Conservation (phyloP, 1,284 basidiomycete species). For the Pseudomicrostroma phylloplanum region DNA sequence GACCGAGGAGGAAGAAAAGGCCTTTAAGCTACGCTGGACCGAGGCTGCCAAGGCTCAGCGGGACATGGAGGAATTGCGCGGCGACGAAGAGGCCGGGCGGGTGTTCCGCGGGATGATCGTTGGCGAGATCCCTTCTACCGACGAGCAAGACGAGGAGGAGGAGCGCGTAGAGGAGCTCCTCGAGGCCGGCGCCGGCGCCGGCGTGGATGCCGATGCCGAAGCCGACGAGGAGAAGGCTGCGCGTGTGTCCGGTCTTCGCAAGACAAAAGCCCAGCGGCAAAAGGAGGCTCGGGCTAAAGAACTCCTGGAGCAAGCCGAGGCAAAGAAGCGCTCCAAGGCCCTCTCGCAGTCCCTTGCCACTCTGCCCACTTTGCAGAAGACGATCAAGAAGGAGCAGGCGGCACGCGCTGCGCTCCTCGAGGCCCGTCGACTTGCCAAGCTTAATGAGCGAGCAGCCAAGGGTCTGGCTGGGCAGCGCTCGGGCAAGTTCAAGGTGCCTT, state of each 20-base stretch:
- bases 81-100: slow-evolving; percentile 6
- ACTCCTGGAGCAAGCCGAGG: background rate
- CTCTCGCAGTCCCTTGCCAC: background rate
- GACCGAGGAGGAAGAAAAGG: slow-evolving; percentile 3
- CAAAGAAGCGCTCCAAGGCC: background rate
- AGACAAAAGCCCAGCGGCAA: slow-evolving; percentile 12
- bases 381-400: slow-evolving; percentile 7
- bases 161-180: background rate
- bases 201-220: slow-evolving; percentile 10
- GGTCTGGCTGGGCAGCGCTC: slow-evolving; percentile 6
- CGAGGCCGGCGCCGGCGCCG: slow-evolving; percentile 1
- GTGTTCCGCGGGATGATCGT: slow-evolving; percentile 9
- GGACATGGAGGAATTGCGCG: background rate
- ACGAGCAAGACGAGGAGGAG: slow-evolving; percentile 8
- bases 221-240: background rate
- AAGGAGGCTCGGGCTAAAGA: background rate
- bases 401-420: background rate
- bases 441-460: background rate
- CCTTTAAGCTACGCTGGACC: slow-evolving; percentile 12
- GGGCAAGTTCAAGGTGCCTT: slow-evolving; percentile 11
- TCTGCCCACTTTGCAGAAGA: slow-evolving; percentile 1
- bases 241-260: slow-evolving; percentile 7
- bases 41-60: slow-evolving; percentile 4
- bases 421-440: background rate
- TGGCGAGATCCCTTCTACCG: background rate